Percentiles rank a stretch among this genome's conserved stretches.
phyloP scores from a whole-genome alignment of 1,284 basidiomycete genomes.

The Hortiboletus rubellus region DNA sequence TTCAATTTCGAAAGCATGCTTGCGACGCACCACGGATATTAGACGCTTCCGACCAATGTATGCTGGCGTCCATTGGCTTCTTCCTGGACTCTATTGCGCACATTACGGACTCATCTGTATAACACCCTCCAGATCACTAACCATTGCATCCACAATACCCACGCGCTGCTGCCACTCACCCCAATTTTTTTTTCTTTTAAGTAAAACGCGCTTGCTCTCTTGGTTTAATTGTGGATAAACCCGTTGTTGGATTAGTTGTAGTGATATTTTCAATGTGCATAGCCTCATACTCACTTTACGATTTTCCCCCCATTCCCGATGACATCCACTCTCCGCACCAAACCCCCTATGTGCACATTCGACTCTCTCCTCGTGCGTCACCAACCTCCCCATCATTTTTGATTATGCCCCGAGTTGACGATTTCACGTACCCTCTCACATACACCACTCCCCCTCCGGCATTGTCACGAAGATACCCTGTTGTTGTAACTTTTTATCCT shows the following conservation, averaged over 20 bases:
- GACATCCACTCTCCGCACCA: slow-evolving; percentile 5
- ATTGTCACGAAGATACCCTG: slow-evolving; percentile 39
- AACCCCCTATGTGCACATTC: slow-evolving; percentile 6
- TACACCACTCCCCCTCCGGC: slow-evolving; percentile 14
- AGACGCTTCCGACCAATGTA: slow-evolving; percentile 34
- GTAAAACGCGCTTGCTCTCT: slow-evolving; percentile 21
- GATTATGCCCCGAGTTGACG: slow-evolving; percentile 33
- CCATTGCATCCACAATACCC: slow-evolving; percentile 34
- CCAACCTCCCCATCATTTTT: slow-evolving; percentile 12
- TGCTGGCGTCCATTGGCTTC: slow-evolving; percentile 39
- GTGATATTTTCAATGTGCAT: slow-evolving; percentile 35
- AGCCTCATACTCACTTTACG: slow-evolving; percentile 28
- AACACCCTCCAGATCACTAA: slow-evolving; percentile 23
- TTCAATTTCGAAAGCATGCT: slow-evolving; percentile 38
- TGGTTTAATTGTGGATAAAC: slow-evolving; percentile 37
- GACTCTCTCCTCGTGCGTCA: slow-evolving; percentile 24
- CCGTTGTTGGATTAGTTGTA: slow-evolving; percentile 39
- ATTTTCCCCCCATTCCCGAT: slow-evolving; percentile 3
- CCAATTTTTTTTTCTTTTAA: neutral
- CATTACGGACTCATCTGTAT: slow-evolving; percentile 32
- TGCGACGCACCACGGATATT: slow-evolving; percentile 33
- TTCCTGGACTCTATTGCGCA: slow-evolving; percentile 28
- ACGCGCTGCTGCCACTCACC: slow-evolving; percentile 31
- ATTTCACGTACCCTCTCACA: slow-evolving; percentile 31
- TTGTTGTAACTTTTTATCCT: slow-evolving; percentile 33